These are phyloP conservation scores for Nasturtium officinale DNA, from an alignment of 345 rosid genomes.

Conservation along the genomic window DNA sequence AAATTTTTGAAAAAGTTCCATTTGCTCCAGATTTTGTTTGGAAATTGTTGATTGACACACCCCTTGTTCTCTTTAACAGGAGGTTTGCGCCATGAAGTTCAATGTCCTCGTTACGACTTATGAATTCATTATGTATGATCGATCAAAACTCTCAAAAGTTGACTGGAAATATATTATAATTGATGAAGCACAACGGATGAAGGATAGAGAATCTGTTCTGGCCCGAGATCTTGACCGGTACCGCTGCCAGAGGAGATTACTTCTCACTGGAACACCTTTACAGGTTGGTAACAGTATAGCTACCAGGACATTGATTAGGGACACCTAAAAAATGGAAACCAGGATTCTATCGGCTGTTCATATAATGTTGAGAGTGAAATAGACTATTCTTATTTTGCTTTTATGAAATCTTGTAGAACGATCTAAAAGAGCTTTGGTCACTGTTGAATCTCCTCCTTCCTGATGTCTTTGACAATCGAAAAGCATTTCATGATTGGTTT, in stretches of 20 bases:
- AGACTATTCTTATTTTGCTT: slow-evolving; percentile 16
- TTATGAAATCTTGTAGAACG: slow-evolving; percentile 66
- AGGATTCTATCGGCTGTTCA: slow-evolving; percentile 18
- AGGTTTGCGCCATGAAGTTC: slow-evolving; percentile 94
- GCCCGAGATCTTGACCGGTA: slow-evolving; percentile 99
- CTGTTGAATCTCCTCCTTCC: slow-evolving; percentile 97
- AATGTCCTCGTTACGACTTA: slow-evolving; percentile 98
- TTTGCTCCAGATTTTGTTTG: slow-evolving; percentile 18
- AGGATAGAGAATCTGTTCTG: slow-evolving; percentile 98
- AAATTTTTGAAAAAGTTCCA: slow-evolving; percentile 34
- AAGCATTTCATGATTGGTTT: slow-evolving; percentile 99
- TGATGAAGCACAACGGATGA: slow-evolving; percentile 99
- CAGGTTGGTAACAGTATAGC: slow-evolving; percentile 67
- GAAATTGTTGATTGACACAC: slow-evolving; percentile 31
- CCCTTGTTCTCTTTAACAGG: slow-evolving; percentile 55
- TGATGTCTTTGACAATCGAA: slow-evolving; percentile 98
- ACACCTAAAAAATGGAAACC: slow-evolving; percentile 24
- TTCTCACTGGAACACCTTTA: slow-evolving; percentile 98
- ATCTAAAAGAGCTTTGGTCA: slow-evolving; percentile 99
- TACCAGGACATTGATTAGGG: slow-evolving; percentile 7
- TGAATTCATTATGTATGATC: slow-evolving; percentile 99
- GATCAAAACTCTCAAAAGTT: slow-evolving; percentile 92
- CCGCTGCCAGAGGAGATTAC: slow-evolving; percentile 97
- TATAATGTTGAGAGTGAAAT: background rate
- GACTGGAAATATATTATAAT: slow-evolving; percentile 99